phyloP scores from a whole-genome alignment of 2,329 filamentous ascomycete species.

The Chalaropsis thielavioides region DNA sequence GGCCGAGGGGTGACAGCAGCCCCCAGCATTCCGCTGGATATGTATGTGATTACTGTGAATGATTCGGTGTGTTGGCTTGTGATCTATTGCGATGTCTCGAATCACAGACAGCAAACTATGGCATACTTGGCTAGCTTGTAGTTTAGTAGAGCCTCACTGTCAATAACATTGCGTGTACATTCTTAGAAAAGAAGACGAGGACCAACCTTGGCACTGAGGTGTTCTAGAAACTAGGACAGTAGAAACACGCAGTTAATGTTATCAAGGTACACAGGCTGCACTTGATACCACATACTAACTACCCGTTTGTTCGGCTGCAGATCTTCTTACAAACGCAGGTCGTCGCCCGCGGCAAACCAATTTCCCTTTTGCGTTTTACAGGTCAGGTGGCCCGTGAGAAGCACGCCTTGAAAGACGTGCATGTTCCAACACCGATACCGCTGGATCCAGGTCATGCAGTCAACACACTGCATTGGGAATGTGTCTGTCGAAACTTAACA shows the following conservation, averaged over 20 bases:
- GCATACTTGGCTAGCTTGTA: background rate
- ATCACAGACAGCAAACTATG: no score
- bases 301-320: no score
- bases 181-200: no score
- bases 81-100: no score
- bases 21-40: background rate
- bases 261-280: no score
- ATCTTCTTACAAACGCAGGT: background rate
- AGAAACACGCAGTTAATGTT: background rate
- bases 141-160: no score
- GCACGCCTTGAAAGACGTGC: background rate
- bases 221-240: background rate
- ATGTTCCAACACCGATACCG: background rate
- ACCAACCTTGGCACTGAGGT: no score
- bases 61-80: no score
- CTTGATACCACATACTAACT: no score
- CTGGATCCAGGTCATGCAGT: background rate
- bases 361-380: background rate
- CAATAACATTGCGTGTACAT: no score
- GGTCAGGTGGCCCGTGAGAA: background rate
- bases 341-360: background rate
- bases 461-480: background rate
- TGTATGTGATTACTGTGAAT: no score
- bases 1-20: background rate
- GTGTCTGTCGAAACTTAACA: background rate